Evolutionary conservation across 495 filamentous ascomycete genomes (phyloP), one percentile per base, ranked within the genome.

Genomic region (Penicillium longicatenatum): DNA sequence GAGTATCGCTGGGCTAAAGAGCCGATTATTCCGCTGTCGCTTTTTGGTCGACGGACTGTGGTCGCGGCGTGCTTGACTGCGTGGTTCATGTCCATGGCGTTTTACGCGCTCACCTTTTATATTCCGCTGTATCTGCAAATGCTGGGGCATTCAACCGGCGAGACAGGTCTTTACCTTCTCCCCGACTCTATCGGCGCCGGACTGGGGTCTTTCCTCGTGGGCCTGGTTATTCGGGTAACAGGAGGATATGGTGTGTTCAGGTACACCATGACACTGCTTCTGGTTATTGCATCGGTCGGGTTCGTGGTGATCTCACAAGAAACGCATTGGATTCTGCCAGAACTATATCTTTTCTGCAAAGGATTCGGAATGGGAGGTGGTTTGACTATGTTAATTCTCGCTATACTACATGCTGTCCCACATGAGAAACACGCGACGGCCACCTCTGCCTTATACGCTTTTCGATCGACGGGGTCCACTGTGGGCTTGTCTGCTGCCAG

Each of bases 71-170:
- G 61, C 17, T 35, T 64, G 50, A 57, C 61, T 4, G 57, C 57
- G 9, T 64, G 61, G 61, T 64, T 64, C 41, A 46, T 59, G 61
- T 57, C 57, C 17, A 57, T 59, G 53, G 30, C 53, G 0, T 47
- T 57, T 12, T 64, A 57, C 24, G 49, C 57, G 19, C 53, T 64
- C 14, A 49, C 29, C 17, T 64, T 53, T 24, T 60, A 64, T 42
- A 54, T 57, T 4, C 61, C 61, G 3, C 19, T 64, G 10, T 60
- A 64, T 16, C 48, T 64, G n/a, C 50, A 64, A 11, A 35, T 52
- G 48, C 29, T 60, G 29, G 57, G 62, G 7, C 26, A 58, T 24
- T 60, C 62, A 0, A 57, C 57, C 17, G 57, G 57, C 19, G 21
- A 54, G 19, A 58, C 55, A 19, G 57, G 62, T 14, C 24, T 64